Base-by-base conservation (phyloP, 495 filamentous ascomycete genomes). In the Coniosporium apollinis region DNA sequence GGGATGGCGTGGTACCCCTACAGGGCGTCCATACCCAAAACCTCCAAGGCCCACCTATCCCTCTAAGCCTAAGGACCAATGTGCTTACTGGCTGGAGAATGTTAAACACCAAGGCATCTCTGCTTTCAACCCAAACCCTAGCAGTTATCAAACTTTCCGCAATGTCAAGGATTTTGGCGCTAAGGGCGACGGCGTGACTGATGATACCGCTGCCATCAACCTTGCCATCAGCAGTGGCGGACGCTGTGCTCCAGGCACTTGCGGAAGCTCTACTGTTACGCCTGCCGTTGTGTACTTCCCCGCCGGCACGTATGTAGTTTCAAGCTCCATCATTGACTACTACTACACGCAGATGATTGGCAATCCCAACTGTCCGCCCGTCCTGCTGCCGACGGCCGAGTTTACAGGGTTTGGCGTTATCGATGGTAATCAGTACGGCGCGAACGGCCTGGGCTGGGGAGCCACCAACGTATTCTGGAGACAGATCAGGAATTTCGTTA, bases 391-490 rank as follows among this genome's bases (percentile, higher is more conserved):
- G 5, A 67, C 69, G 19, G 17, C 72, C 22, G 60, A 59, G 35
- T 87, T 85, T 48, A 53, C 52, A 5, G 75, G 73, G 19, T 60
- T 76, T 37, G 74, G 68, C 2, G 43, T 82, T 42, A 70, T 86
- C 39, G 80, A 64, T 55, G 20, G 54, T 54, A 21, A 57, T 20
- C 46, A 34, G 19, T 57, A 55, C 29, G 41, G 38, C 8, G 37
- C 40, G 1, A 41, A 33, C 14, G 47, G 50, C 0, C 38, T 46
- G 10, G 44, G 44, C 2, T 55, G 34, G 19, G 57, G 60, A 20
- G 52, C 71, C 0, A 82, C 76, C 13, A 85, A 79, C 42, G 70
- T 80, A 18, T 89, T 89, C 57, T 85, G 67, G 50, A 62, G 82
- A 22, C 78, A 83, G 43, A 65, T 89, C 33, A 64, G 79, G 21